These are phyloP conservation scores for Oenanthe sinensis DNA, from an alignment of 129 eudicot genomes.

Conservation along the genomic window DNA sequence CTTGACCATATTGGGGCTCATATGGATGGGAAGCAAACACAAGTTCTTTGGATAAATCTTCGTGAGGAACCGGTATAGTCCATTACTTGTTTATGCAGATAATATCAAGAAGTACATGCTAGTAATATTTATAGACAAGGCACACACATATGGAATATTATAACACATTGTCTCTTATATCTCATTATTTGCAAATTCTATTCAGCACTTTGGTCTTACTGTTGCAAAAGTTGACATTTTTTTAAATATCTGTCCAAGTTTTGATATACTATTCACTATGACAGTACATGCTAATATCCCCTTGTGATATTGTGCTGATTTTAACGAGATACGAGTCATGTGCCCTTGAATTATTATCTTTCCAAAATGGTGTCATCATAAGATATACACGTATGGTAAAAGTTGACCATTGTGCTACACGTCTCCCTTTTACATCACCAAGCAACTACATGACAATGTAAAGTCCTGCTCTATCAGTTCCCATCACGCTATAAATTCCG, in stretches of 20 bases:
- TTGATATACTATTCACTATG: neutral
- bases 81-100: constrained; percentile 7
- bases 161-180: neutral
- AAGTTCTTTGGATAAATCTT: constrained; percentile 87
- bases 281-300: neutral
- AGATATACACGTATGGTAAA: neutral
- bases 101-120: neutral
- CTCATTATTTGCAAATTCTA: neutral
- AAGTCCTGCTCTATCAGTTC: neutral
- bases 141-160: no score
- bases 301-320: neutral
- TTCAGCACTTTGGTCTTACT: neutral
- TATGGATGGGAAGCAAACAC: constrained; percentile 46
- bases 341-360: neutral
- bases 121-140: constrained; percentile 1
- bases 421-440: neutral
- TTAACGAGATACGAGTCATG: neutral
- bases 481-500: neutral
- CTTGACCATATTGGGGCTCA: constrained; percentile 77
- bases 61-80: constrained; percentile 90
- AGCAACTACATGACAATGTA: neutral
- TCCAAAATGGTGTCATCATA: neutral
- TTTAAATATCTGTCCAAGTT: neutral
- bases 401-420: neutral
- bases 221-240: neutral